A percentile compares a stretch with the other conserved stretches of the same genome.
Conservation (phyloP, 2,329 filamentous ascomycete genomes). For the Sodiomyces alkalinus region DNA sequence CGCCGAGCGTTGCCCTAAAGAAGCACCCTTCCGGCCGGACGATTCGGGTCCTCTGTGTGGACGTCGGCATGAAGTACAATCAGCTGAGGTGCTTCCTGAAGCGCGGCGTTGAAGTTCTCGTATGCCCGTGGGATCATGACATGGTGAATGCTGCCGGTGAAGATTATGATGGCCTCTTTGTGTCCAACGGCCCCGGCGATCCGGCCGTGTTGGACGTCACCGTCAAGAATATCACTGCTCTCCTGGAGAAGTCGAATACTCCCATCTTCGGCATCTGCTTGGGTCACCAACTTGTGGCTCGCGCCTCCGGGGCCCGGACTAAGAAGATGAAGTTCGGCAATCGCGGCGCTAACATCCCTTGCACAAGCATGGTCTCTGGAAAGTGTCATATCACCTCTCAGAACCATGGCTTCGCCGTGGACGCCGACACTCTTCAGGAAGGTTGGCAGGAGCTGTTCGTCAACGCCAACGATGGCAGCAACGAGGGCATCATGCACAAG, state of each 20-base stretch:
- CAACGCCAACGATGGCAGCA: slow-evolving; percentile 95
- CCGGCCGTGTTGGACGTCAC: slow-evolving; percentile 72
- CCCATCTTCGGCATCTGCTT: slow-evolving; percentile 95
- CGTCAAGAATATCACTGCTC: slow-evolving; percentile 61
- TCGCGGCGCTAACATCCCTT: slow-evolving; percentile 95
- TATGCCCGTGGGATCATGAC: slow-evolving; percentile 94
- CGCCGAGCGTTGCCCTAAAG: slow-evolving; percentile 46
- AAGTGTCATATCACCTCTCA: slow-evolving; percentile 98
- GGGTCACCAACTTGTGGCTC: slow-evolving; percentile 82
- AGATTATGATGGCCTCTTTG: slow-evolving; percentile 90
- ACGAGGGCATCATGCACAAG: slow-evolving; percentile 88
- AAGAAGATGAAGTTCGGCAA: slow-evolving; percentile 99
- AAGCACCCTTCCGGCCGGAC: slow-evolving; percentile 79
- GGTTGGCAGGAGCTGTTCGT: slow-evolving; percentile 93
- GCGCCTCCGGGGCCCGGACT: slow-evolving; percentile 73
- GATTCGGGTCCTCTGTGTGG: slow-evolving; percentile 79
- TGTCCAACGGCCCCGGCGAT: slow-evolving; percentile 95
- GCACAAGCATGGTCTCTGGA: slow-evolving; percentile 87
- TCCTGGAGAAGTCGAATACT: slow-evolving; percentile 63
- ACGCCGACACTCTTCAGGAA: slow-evolving; percentile 56
- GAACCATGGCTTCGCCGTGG: slow-evolving; percentile 93
- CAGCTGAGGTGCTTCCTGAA: slow-evolving; percentile 86
- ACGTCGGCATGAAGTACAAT: slow-evolving; percentile 98
- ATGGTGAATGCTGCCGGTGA: slow-evolving; percentile 62
- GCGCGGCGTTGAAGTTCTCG: slow-evolving; percentile 83